Percentiles rank a stretch among this genome's conserved stretches.
Evolutionary conservation across 2,329 filamentous ascomycete genomes (phyloP).

Genomic region (Exophiala xenobiotica): DNA sequence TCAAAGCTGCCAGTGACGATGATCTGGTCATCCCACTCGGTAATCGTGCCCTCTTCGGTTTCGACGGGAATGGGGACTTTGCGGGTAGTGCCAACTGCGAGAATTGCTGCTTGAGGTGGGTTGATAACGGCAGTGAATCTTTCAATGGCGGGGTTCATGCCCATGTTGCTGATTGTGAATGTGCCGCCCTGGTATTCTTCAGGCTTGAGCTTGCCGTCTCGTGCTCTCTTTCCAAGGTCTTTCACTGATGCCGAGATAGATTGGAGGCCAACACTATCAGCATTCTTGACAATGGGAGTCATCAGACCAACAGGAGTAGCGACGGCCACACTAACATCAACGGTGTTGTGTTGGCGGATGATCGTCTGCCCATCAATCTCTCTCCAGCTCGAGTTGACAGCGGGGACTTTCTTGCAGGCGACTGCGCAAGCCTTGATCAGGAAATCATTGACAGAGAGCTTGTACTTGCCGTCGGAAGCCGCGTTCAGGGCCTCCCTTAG

Average conservation of each 20-base stretch:
- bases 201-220: slow-evolving; percentile 97
- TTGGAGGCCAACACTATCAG: slow-evolving; percentile 81
- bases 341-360: slow-evolving; percentile 89
- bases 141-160: slow-evolving; percentile 96
- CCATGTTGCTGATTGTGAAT: slow-evolving; percentile 99
- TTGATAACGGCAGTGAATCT: slow-evolving; percentile 99
- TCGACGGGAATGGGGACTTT: slow-evolving; percentile 90
- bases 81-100: slow-evolving; percentile 90
- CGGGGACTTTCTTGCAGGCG: slow-evolving; percentile 88
- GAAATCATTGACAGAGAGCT: slow-evolving; percentile 99
- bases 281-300: slow-evolving; percentile 92
- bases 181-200: slow-evolving; percentile 99
- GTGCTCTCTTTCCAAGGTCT: slow-evolving; percentile 92
- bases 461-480: slow-evolving; percentile 88
- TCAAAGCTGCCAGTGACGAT: slow-evolving; percentile 93
- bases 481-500: slow-evolving; percentile 91
- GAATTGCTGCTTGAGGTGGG: slow-evolving; percentile 92
- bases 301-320: slow-evolving; percentile 91
- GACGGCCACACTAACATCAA: slow-evolving; percentile 94
- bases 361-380: slow-evolving; percentile 71
- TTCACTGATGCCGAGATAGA: slow-evolving; percentile 88
- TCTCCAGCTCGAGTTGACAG: slow-evolving; percentile 92
- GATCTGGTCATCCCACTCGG: slow-evolving; percentile 98
- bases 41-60: slow-evolving; percentile 74
- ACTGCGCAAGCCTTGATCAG: slow-evolving; percentile 92